Evolutionary conservation across 305 asterid genomes (phyloP), one percentile per base, ranked within the genome.

Genomic region (Solanum hybrid): DNA sequence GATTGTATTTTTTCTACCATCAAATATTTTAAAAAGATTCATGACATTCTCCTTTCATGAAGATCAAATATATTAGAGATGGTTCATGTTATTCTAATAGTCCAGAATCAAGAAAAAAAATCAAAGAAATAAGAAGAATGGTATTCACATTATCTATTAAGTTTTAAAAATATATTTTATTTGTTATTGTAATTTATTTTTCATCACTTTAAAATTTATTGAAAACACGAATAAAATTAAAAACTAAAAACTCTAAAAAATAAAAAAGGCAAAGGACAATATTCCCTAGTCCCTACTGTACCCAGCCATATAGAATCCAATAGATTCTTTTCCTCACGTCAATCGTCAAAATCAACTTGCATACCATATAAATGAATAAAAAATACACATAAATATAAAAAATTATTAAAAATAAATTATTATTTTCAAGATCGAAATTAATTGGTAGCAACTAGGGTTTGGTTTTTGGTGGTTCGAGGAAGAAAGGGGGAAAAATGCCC

Each of bases 401-500:
- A 22, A 82, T 73, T 15, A 40, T 40, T 12, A 71, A 7, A 10
- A 27, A 82, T 34, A 78, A 22, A 1, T 29, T 71, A 51, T 26
- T 71, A 26, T 71, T 69, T 42, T 77, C 79, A 35, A 81, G 72
- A 81, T 69, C 78, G 78, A 90, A 89, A 85, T 90, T 35, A 88
- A 89, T 32, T 56, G 36, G 32, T 51, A 10, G 75, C 85, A 35
- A 15, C 56, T 94, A 91, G 95, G 96, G 95, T 89, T 94, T 90
- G 87, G 14, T 27, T 42, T 80, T 81, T 80, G 24, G 88, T 85
- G 86, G 38, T 89, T 60, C 60, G 36, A 56, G 36, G 60, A 22
- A 31, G 64, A 78, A 90, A 69, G 88, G 85, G 11, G 32, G 91
- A 88, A 93, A 88, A 88, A 95, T 95, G 98, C 93, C 87, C 88